Evolutionary conservation across 2,329 filamentous ascomycete genomes (phyloP).

Genomic region (Alternaria sp.): DNA sequence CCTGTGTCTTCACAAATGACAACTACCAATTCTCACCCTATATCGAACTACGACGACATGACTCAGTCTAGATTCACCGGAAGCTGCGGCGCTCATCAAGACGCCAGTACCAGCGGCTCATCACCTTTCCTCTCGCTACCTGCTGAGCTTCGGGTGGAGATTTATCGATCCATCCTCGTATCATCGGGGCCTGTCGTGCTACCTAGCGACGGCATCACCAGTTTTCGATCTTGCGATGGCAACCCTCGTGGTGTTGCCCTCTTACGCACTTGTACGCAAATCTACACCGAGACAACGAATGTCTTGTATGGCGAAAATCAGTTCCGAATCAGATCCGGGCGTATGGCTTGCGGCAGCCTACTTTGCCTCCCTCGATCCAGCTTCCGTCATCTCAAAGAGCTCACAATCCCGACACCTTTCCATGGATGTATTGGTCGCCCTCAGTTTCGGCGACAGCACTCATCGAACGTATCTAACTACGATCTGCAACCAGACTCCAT

Average conservation of each 20-base stretch:
- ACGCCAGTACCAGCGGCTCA: not conserved
- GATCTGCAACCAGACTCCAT: not conserved
- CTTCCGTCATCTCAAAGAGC: not conserved
- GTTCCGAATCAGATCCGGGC: not conserved
- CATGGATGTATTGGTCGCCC: not conserved
- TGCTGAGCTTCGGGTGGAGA: not conserved
- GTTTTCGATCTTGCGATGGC: not conserved
- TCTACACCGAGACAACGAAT: not conserved
- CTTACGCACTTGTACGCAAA: not conserved
- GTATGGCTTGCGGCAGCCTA: not conserved
- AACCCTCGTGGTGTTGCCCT: not conserved
- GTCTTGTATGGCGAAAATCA: not conserved
- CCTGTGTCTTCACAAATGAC: not conserved
- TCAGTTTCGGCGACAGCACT: not conserved
- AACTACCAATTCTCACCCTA: not conserved
- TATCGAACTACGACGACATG: not conserved
- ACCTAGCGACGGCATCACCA: fast-evolving
- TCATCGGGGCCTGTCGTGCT: not conserved
- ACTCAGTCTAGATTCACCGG: fast-evolving
- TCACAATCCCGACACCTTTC: not conserved
- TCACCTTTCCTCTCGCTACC: not conserved
- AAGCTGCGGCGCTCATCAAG: not conserved
- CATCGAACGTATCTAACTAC: not conserved
- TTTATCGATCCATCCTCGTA: not conserved
- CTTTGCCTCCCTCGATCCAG: not conserved